Evolutionary conservation across 1,284 basidiomycete genomes (phyloP), one percentile per base, ranked within the genome.

Genomic region (Testicularia cyperi): DNA sequence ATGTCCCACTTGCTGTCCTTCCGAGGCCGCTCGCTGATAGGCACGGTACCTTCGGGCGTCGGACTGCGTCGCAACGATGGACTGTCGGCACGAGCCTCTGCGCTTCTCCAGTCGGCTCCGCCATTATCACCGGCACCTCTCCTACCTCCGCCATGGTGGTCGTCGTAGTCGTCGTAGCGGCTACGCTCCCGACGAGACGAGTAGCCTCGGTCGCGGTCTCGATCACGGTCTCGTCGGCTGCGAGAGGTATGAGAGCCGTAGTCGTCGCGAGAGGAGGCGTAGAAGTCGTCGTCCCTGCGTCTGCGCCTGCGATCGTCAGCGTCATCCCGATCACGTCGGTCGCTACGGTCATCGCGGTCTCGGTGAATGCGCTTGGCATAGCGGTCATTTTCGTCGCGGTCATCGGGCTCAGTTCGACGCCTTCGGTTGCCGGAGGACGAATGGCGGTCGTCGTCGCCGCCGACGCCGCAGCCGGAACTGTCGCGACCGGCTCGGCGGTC

Each of bases 1-100:
- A 95, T 87, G 78, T 98, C 91, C 94, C 95, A 99, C 2, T 89
- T 88, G 40, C 89, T 90, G 8, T 88, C 86, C 71, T 88, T 88
- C 20, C 92, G 81, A 72, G 85, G 86, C 49, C 92, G 82, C 76
- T 94, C 89, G 22, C 87, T 87, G 63, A 99, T 79, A 2, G 90
- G 88, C 22, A 86, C 79, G 10, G 85, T 84, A 33, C 87, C 88
- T 68, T 89, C 85, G 1, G 95, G 94, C 12, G 94, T 98, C 7
- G 92, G 92, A 3, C 88, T 91, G 62, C 90, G 81, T 62, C 86
- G 81, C 63, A 88, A 85, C 5, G 86, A 86, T 9, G 86, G 85
- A 20, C 84, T 85, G 39, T 43, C 56, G 49, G 63, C 44, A 38
- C 68, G 28, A 29, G 49, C 42, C 31, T 44, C 48, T 1, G 53